Evolutionary conservation across 2,329 filamentous ascomycete species (phyloP), one percentile per base, ranked within the genome.

Genomic region (Plenodomus tracheiphilus): DNA sequence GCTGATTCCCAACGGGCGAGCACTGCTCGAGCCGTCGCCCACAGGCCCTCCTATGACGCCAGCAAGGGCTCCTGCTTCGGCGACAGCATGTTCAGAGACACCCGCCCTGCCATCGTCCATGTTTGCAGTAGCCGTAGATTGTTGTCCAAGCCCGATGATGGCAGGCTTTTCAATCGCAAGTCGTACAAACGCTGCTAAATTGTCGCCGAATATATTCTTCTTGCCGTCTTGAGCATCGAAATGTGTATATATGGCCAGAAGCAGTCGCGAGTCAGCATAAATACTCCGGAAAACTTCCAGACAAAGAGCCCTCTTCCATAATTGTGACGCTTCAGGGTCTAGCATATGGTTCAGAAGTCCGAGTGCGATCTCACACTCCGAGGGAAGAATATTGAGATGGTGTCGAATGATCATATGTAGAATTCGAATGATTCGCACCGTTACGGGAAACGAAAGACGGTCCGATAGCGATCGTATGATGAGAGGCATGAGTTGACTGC

Each of bases 241-340:
- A 15, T 88, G 78, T 6, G 84, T 80, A 66, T 90, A 97, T 2
- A 96, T 89, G 32, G 87, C 85, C 36, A 94, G 80, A 2, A 97
- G 79, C 18, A 96, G 79, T 10, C 81, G 81, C 30, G 91, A 84
- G 51, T 97, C 91, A 0, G 88, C 81, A 72, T 96, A 96, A 6
- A 97, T 82, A 6, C 88, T 87, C 47, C 89, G 84, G 61, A 97
- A 90, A 0, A 97, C 84, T 67, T 99, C 94, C 83, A 99, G 89
- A 54, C 91, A 95, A 5, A 97, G 74, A 0, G 90, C 86, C 49
- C 93, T 82, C 70, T 93, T 97, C 94, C 95, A 99, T 4, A 85
- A 66, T 0, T 85, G 79, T 2, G 87, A 85, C 13, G 78, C 77
- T 55, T 97, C 94, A 42, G 92, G 89, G 64, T 99, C 94, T 13